These are phyloP conservation scores for Bipolaris bicolor DNA, from an alignment of 2,329 filamentous ascomycete species.

Conservation along the genomic window DNA sequence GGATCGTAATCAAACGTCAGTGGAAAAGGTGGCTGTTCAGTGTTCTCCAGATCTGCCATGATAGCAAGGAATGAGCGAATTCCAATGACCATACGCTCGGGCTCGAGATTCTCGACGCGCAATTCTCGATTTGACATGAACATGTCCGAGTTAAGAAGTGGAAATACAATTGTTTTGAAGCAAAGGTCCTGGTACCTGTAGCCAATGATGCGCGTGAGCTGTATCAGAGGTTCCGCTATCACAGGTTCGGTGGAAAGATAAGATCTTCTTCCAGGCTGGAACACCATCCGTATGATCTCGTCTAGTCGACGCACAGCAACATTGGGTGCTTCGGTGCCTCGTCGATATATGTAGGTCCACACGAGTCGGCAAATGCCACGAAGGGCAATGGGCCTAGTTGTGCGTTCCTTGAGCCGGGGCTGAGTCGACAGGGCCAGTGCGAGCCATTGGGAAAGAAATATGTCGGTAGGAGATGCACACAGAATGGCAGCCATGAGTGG, in stretches of 20 bases:
- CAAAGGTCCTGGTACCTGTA: constrained; percentile 94
- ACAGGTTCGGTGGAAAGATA: constrained; percentile 81
- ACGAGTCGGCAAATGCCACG: constrained; percentile 88
- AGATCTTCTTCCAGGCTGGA: constrained; percentile 80
- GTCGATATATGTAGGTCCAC: constrained; percentile 92
- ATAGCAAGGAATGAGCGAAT: constrained; percentile 93
- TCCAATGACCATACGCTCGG: constrained; percentile 95
- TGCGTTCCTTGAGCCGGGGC: constrained; percentile 81
- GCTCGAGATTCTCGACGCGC: constrained; percentile 90
- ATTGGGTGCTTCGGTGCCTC: constrained; percentile 71
- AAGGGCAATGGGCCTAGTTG: constrained; percentile 77
- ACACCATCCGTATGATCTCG: constrained; percentile 82
- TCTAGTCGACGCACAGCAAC: constrained; percentile 80
- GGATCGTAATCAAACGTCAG: constrained; percentile 62
- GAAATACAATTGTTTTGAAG: constrained; percentile 91
- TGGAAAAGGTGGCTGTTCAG: constrained; percentile 84
- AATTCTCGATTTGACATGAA: constrained; percentile 78
- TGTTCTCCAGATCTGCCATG: constrained; percentile 89
- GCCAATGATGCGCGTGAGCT: constrained; percentile 92
- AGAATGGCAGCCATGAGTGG: constrained; percentile 85
- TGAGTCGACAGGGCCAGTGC: constrained; percentile 79
- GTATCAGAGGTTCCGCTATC: constrained; percentile 89
- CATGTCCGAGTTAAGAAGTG: constrained; percentile 89
- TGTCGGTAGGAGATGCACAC: constrained; percentile 85
- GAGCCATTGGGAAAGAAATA: constrained; percentile 85